phyloP scores from a whole-genome alignment of 2,329 filamentous ascomycete genomes.

The Aaosphaeria arxii region DNA sequence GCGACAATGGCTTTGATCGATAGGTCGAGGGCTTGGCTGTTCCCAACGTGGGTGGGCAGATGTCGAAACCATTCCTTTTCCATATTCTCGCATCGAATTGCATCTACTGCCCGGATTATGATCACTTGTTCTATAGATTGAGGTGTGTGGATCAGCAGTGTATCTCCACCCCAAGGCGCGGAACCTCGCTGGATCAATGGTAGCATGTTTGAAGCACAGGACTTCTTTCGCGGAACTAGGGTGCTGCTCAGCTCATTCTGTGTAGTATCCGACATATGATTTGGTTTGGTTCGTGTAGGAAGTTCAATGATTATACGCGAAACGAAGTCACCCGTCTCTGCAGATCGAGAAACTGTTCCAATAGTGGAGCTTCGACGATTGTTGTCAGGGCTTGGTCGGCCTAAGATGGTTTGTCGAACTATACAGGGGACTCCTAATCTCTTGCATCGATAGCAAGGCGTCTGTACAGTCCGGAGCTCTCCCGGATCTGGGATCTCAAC shows the following conservation, averaged over 20 bases:
- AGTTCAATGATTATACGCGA: slow-evolving; percentile 8
- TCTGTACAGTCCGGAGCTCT: slow-evolving; percentile 11
- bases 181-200: slow-evolving; percentile 2
- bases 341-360: slow-evolving; percentile 3
- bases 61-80: slow-evolving; percentile 15
- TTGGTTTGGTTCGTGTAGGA: slow-evolving; percentile 4
- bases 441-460: slow-evolving; percentile 14
- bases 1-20: slow-evolving; percentile 14
- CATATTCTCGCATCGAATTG: slow-evolving; percentile 10
- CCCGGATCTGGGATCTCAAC: slow-evolving; percentile 11
- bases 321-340: slow-evolving; percentile 5
- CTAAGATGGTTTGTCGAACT: slow-evolving; percentile 12
- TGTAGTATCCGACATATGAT: slow-evolving; percentile 3
- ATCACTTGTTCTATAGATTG: slow-evolving; percentile 7
- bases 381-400: slow-evolving; percentile 5
- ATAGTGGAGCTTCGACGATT: slow-evolving; percentile 1
- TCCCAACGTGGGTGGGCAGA: slow-evolving; percentile 11
- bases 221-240: slow-evolving; percentile 1
- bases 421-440: slow-evolving; percentile 11
- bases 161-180: slow-evolving; percentile 4
- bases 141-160: slow-evolving; percentile 9
- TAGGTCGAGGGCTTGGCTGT: slow-evolving; percentile 11
- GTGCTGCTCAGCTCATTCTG: slow-evolving; percentile 4
- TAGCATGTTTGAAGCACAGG: slow-evolving; percentile 4
- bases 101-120: slow-evolving; percentile 11